These are phyloP conservation scores for Neotropicomus parvogracilis DNA, from an alignment of 1,284 basidiomycete species.

Conservation along the genomic window DNA sequence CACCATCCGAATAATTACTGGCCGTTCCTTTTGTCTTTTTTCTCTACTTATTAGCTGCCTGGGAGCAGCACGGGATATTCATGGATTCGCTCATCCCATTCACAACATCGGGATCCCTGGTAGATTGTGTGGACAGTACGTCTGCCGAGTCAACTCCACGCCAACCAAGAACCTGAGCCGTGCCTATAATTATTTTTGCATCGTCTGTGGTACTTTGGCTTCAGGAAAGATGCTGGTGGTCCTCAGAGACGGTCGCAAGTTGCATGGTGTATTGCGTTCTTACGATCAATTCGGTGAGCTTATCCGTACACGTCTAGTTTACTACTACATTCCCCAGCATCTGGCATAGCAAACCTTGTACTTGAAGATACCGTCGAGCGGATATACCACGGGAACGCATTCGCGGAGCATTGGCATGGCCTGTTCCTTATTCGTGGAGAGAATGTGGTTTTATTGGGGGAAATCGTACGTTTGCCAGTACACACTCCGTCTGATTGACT, in stretches of 20 bases:
- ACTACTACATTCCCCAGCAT: slow-evolving; percentile 3
- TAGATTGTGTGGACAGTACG: slow-evolving; percentile 99
- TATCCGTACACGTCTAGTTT: not conserved
- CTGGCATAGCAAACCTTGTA: slow-evolving; percentile 79
- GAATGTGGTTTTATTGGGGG: slow-evolving; percentile 96
- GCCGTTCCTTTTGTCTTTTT: slow-evolving; percentile 25
- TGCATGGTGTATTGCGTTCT: slow-evolving; percentile 92
- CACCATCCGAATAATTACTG: slow-evolving; percentile 16
- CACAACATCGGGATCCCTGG: slow-evolving; percentile 92
- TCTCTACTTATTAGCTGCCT: slow-evolving; percentile 37
- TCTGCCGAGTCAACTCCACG: slow-evolving; percentile 58
- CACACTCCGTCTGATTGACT: slow-evolving; percentile 8
- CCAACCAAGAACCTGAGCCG: slow-evolving; percentile 51
- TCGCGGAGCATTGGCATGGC: slow-evolving; percentile 82
- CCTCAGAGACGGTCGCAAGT: slow-evolving; percentile 92
- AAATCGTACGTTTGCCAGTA: slow-evolving; percentile 71
- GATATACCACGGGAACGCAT: slow-evolving; percentile 77
- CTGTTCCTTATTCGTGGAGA: slow-evolving; percentile 95
- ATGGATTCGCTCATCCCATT: slow-evolving; percentile 97
- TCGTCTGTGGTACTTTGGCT: slow-evolving; percentile 27
- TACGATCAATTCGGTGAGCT: slow-evolving; percentile 98
- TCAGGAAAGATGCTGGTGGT: slow-evolving; percentile 99
- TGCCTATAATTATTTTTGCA: slow-evolving; percentile 31
- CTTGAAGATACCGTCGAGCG: slow-evolving; percentile 88
- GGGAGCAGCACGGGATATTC: slow-evolving; percentile 32